Percentiles rank a stretch among this genome's conserved stretches.
Conservation (phyloP, 495 filamentous ascomycete species). For the Lasiosphaeria ovina region DNA sequence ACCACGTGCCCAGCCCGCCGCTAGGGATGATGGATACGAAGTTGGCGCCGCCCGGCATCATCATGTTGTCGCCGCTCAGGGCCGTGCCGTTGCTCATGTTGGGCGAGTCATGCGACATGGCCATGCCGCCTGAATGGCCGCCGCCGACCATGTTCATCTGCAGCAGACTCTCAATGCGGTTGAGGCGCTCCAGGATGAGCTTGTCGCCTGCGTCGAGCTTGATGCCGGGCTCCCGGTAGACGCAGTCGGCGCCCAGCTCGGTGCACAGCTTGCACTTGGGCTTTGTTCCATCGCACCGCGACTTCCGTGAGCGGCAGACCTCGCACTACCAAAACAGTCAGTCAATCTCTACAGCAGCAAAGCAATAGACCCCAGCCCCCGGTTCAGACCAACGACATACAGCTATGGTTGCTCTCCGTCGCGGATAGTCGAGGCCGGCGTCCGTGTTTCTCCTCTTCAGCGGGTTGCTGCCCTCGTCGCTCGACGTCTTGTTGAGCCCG, state of each 20-base stretch:
- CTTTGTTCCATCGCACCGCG: conserved; percentile 77
- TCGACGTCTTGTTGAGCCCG: conserved; percentile 45
- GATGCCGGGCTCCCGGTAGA: conserved; percentile 82
- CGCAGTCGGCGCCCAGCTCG: conserved; percentile 76
- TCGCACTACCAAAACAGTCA: conserved; percentile 61
- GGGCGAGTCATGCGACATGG: conserved; percentile 56
- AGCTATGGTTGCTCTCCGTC: conserved; percentile 69
- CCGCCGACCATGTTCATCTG: conserved; percentile 58
- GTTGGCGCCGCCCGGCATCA: conserved; percentile 39
- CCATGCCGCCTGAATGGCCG: conserved; percentile 44
- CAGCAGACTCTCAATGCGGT: conserved; percentile 72
- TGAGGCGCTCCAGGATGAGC: conserved; percentile 73
- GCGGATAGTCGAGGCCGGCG: conserved; percentile 64
- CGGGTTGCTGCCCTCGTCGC: conserved; percentile 53
- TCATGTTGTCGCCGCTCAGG: conserved; percentile 62
- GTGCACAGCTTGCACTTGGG: conserved; percentile 82
- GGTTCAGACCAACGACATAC: conserved; percentile 45
- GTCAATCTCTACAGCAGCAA: conserved; percentile 6
- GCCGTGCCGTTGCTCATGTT: conserved; percentile 69
- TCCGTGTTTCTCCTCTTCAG: conserved; percentile 65
- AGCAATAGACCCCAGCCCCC: neutral
- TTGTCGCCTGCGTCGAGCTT: conserved; percentile 86
- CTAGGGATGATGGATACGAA: conserved; percentile 60
- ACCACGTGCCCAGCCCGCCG: conserved; percentile 72
- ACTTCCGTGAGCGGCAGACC: conserved; percentile 80